These are phyloP conservation scores for Coprinopsis cinerea DNA, from an alignment of 768 basidiomycete genomes.

Conservation along the genomic window DNA sequence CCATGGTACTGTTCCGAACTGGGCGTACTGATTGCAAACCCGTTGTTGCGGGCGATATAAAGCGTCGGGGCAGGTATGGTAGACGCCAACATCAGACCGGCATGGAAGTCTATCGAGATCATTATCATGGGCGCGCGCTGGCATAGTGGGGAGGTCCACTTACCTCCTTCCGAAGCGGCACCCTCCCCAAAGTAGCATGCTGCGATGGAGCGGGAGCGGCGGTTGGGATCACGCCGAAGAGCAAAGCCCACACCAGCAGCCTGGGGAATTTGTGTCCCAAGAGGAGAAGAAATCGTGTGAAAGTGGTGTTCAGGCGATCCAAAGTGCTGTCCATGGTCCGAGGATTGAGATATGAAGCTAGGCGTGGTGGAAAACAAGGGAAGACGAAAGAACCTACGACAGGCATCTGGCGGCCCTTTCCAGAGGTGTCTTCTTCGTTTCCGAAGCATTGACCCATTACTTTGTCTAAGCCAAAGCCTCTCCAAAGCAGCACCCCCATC, in stretches of 20 bases:
- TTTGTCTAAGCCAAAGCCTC: slow-evolving; percentile 73
- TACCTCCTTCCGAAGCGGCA: slow-evolving; percentile 84
- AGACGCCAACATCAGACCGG: slow-evolving; percentile 76
- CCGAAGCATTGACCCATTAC: slow-evolving; percentile 92
- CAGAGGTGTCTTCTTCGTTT: slow-evolving; percentile 70
- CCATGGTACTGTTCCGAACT: slow-evolving; percentile 85
- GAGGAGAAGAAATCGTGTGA: slow-evolving; percentile 89
- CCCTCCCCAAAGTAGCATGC: slow-evolving; percentile 93
- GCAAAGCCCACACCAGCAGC: slow-evolving; percentile 93
- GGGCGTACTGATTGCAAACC: slow-evolving; percentile 94
- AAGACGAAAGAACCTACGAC: slow-evolving; percentile 49
- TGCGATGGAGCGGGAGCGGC: slow-evolving; percentile 68
- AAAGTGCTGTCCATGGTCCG: slow-evolving; percentile 55
- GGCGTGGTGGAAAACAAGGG: neutral
- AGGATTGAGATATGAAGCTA: slow-evolving; percentile 1
- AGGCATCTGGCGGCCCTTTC: slow-evolving; percentile 92
- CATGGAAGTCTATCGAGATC: slow-evolving; percentile 70
- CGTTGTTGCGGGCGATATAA: slow-evolving; percentile 78
- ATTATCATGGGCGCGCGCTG: slow-evolving; percentile 13
- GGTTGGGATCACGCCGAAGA: slow-evolving; percentile 67
- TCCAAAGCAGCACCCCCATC: slow-evolving; percentile 86
- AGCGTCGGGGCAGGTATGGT: slow-evolving; percentile 70
- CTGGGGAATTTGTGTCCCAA: slow-evolving; percentile 93
- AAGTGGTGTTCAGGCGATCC: slow-evolving; percentile 82
- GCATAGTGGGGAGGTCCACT: slow-evolving; percentile 9